These are phyloP conservation scores for Peronospora destructor DNA, from an alignment of 352 stramenopile genomes.

Conservation along the genomic window DNA sequence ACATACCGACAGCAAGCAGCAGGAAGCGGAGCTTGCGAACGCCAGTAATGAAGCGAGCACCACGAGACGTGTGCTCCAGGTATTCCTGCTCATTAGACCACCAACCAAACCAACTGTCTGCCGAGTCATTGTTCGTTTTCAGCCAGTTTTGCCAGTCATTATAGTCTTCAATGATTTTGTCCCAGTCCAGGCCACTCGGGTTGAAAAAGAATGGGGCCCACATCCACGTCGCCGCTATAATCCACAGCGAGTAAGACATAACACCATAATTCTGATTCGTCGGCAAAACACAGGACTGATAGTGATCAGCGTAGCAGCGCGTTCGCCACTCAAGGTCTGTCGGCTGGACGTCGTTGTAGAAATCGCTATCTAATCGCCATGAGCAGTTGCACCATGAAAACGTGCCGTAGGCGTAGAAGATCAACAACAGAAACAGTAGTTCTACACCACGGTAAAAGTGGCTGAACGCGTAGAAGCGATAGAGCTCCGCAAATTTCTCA, in stretches of 20 bases:
- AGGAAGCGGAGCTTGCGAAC: conserved; percentile 80
- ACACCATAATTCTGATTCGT: conserved; percentile 97
- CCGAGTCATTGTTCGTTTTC: conserved; percentile 76
- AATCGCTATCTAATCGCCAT: conserved; percentile 60
- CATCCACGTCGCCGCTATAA: conserved; percentile 89
- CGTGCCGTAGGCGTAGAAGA: conserved; percentile 88
- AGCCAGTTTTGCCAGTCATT: conserved; percentile 94
- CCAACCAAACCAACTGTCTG: conserved; percentile 84
- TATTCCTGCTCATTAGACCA: conserved; percentile 80
- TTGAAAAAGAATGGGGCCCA: conserved; percentile 92
- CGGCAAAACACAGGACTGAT: conserved; percentile 88
- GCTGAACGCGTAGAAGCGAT: conserved; percentile 95
- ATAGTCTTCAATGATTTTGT: conserved; percentile 93
- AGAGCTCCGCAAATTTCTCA: conserved; percentile 96
- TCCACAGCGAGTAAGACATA: conserved; percentile 94
- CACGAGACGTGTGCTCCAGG: conserved; percentile 68
- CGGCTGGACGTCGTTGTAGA: conserved; percentile 71
- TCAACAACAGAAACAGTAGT: conserved; percentile 75
- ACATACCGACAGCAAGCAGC: conserved; percentile 60
- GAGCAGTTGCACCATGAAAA: conserved; percentile 90
- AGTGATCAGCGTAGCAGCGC: conserved; percentile 74
- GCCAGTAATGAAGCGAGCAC: conserved; percentile 57
- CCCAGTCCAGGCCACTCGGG: conserved; percentile 95
- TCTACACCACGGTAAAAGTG: conserved; percentile 98
- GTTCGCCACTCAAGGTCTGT: conserved; percentile 69